These are phyloP conservation scores for Orobanche coerulescens DNA, from an alignment of 257 asterid species.

Conservation along the genomic window DNA sequence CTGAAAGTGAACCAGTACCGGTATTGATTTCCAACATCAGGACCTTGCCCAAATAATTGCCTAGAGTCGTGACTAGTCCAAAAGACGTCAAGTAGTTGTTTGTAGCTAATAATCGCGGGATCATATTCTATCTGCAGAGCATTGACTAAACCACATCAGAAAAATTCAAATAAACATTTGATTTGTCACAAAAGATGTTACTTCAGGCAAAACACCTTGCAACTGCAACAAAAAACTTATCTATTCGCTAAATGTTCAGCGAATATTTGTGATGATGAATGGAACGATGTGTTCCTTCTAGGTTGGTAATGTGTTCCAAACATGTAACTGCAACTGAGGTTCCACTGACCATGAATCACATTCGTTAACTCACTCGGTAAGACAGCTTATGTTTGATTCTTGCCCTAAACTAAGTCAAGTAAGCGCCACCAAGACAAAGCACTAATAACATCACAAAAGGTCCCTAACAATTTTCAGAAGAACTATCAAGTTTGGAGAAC, in stretches of 20 bases:
- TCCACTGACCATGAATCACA: conserved; percentile 3
- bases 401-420: background rate
- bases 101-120: conserved; percentile 49
- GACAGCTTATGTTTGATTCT: background rate
- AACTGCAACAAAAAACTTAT: conserved; percentile 1
- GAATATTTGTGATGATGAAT: background rate
- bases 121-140: conserved; percentile 75
- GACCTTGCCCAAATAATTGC: conserved; percentile 99
- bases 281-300: background rate
- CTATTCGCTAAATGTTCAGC: conserved; percentile 11
- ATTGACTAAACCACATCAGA: conserved; percentile 5
- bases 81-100: conserved; percentile 80
- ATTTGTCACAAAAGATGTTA: conserved; percentile 2
- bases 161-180: conserved; percentile 1
- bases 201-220: conserved; percentile 3
- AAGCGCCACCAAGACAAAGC: background rate
- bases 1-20: conserved; percentile 38
- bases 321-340: background rate
- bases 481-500: conserved; percentile 7
- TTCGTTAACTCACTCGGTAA: background rate
- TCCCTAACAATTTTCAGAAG: conserved; percentile 7
- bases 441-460: background rate
- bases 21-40: conserved; percentile 94
- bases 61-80: conserved; percentile 90
- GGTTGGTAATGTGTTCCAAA: background rate